phyloP scores from a whole-genome alignment of 2,329 filamentous ascomycete genomes.

The Colletotrichum simmondsii region DNA sequence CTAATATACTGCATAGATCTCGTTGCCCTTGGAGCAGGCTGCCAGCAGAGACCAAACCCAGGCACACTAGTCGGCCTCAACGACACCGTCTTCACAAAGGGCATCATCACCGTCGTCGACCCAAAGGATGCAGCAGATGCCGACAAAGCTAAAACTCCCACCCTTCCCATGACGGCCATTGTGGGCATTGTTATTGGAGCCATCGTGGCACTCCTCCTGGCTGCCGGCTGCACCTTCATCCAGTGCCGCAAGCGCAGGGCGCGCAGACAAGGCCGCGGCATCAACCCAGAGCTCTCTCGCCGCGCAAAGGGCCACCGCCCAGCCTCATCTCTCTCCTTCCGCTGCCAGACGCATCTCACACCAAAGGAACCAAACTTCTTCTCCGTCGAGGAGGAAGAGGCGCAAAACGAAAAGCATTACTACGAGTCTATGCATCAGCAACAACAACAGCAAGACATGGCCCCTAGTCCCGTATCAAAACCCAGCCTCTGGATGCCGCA shows the following conservation, averaged over 20 bases:
- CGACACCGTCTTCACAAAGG: constrained; percentile 56
- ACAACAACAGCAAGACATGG: constrained; percentile 9
- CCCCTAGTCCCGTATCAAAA: not conserved
- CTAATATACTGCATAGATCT: constrained; percentile 49
- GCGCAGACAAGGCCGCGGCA: constrained; percentile 35
- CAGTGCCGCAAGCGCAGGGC: constrained; percentile 58
- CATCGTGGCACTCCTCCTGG: constrained; percentile 49
- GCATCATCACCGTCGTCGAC: constrained; percentile 45
- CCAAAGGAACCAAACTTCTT: constrained; percentile 52
- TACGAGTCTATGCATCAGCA: constrained; percentile 32
- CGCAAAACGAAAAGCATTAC: constrained; percentile 35
- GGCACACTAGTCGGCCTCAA: constrained; percentile 52
- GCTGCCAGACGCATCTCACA: constrained; percentile 58
- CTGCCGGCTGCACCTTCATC: constrained; percentile 54
- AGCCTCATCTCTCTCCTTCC: constrained; percentile 61
- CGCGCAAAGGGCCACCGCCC: constrained; percentile 43
- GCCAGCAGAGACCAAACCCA: constrained; percentile 55
- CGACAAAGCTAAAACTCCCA: constrained; percentile 29
- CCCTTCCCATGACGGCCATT: constrained; percentile 52
- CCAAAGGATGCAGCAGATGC: constrained; percentile 38
- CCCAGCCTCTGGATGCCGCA: constrained; percentile 37
- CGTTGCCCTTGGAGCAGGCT: constrained; percentile 62
- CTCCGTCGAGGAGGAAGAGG: constrained; percentile 43
- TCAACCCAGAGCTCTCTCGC: constrained; percentile 40
- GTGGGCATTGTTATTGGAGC: constrained; percentile 55